A percentile compares a stretch with the other conserved stretches of the same genome.
These are phyloP conservation scores for Crassisporium funariophilum DNA, from an alignment of 768 basidiomycete species.

Conservation along the genomic window DNA sequence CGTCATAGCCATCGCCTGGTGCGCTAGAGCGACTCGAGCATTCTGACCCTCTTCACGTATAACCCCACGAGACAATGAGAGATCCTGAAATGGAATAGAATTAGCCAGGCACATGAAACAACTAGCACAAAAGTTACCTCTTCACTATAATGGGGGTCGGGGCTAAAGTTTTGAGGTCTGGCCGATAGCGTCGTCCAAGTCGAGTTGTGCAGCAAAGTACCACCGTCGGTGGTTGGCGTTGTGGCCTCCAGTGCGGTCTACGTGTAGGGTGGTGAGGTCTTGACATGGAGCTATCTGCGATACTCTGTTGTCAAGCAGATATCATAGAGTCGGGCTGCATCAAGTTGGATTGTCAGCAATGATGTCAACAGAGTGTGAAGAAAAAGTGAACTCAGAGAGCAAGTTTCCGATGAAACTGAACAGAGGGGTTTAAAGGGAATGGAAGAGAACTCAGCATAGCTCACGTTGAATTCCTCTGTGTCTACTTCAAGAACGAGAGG, in stretches of 20 bases:
- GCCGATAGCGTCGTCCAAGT: slow-evolving; percentile 96
- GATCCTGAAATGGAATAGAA: slow-evolving; percentile 54
- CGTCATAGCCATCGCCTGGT: no score
- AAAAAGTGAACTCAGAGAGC: no score
- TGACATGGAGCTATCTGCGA: slow-evolving; percentile 97
- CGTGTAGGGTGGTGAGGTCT: slow-evolving; percentile 92
- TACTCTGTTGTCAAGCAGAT: no score
- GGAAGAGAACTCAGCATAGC: no score
- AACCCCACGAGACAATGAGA: slow-evolving; percentile 95
- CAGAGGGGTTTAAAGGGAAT: no score
- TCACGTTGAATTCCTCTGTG: no score
- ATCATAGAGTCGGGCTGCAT: no score
- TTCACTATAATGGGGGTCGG: slow-evolving; percentile 98
- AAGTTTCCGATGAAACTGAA: no score
- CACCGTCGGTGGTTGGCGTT: slow-evolving; percentile 99
- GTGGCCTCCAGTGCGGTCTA: slow-evolving; percentile 98
- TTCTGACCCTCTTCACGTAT: slow-evolving; percentile 98
- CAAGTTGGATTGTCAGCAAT: no score
- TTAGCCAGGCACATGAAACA: neutral
- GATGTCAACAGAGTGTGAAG: no score
- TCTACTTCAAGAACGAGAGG: slow-evolving; percentile 99
- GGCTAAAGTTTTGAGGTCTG: slow-evolving; percentile 86
- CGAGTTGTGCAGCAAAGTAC: slow-evolving; percentile 99
- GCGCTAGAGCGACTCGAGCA: slow-evolving; percentile 95
- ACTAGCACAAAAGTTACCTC: slow-evolving; percentile 55